Evolutionary conservation across 345 rosid genomes (phyloP), one percentile per base, ranked within the genome.

Genomic region (Salix arbutifolia): DNA sequence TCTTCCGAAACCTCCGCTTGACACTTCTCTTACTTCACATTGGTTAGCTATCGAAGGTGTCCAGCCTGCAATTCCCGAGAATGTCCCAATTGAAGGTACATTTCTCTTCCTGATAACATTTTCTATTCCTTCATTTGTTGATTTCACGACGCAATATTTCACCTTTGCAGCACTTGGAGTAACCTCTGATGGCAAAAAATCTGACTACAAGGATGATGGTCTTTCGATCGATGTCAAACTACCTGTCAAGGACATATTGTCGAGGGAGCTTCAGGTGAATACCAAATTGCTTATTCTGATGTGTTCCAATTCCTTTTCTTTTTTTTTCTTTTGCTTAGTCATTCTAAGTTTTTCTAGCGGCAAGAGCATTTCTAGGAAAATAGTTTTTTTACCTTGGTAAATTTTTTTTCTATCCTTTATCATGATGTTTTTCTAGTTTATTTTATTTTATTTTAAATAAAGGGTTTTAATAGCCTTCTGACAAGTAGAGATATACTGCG

Each of bases 21-120:
- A 89, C 76, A 78, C 91, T 37, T 83, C 89, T 0, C 71, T 92
- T 73, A 62, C 83, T 73, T 77, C 81, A 79, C 98, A 92, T 76
- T 92, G 98, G 97, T 86, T 92, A 31, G 97, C 97, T 31, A 82
- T 94, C 84, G 98, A 94, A 90, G 98, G 98, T 28, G 82, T 91
- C 74, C 98, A 92, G 78, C 98, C 96, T 72, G 88, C 89, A 48
- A 87, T 92, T 73, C 92, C 92, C 0, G 93, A 92, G 78, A 94
- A 91, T 78, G 85, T 88, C 78, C 83, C 90, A 9, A 67, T 84
- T 73, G 88, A 91, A 86, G 96, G 98, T 94, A 77, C 18, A 12
- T 25, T 62, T 62, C 16, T n/a, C 28, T 26, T 28, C 19, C 14
- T 66, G 12, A 66, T 33, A 12, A 38, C n/a, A 18, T 33, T 66